A percentile compares a stretch with the other conserved stretches of the same genome.
These are phyloP conservation scores for Bipolaris zeicola DNA, from an alignment of 2,329 filamentous ascomycete species.

Conservation along the genomic window DNA sequence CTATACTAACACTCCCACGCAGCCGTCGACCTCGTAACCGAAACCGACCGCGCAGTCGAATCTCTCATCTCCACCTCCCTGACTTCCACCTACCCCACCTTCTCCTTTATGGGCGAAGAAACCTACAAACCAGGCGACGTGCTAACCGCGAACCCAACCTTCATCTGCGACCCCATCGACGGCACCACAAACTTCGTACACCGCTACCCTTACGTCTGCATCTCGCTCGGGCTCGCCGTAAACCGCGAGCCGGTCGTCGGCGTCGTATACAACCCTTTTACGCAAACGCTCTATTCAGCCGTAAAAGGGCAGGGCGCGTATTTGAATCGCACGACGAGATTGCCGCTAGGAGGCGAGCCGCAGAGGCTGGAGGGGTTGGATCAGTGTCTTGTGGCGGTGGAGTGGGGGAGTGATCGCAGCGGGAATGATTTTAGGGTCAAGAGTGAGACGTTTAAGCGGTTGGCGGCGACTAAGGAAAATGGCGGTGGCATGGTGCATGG, in stretches of 20 bases:
- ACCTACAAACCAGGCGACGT: conserved; percentile 69
- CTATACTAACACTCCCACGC: background rate
- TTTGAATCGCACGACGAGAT: conserved; percentile 40
- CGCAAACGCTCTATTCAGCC: conserved; percentile 70
- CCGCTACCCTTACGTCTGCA: conserved; percentile 73
- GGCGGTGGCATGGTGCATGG: conserved; percentile 80
- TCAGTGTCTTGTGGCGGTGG: conserved; percentile 68
- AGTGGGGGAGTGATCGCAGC: conserved; percentile 73
- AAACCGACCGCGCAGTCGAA: conserved; percentile 67
- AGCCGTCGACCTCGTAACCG: conserved; percentile 67
- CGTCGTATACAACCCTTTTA: conserved; percentile 81
- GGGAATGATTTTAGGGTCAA: conserved; percentile 76
- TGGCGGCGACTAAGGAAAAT: conserved; percentile 59
- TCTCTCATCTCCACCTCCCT: conserved; percentile 60
- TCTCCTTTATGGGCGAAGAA: conserved; percentile 58
- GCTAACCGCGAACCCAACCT: conserved; percentile 72
- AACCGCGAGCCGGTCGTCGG: conserved; percentile 67
- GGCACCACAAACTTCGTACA: conserved; percentile 84
- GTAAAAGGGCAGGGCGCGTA: conserved; percentile 72
- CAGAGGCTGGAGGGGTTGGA: conserved; percentile 66
- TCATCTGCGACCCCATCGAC: conserved; percentile 83
- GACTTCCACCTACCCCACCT: conserved; percentile 58
- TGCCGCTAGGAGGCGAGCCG: conserved; percentile 57
- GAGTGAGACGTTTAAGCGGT: conserved; percentile 65
- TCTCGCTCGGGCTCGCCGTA: conserved; percentile 75